Conservation (phyloP, 2,329 filamentous ascomycete species). For the Cercospora sp. region DNA sequence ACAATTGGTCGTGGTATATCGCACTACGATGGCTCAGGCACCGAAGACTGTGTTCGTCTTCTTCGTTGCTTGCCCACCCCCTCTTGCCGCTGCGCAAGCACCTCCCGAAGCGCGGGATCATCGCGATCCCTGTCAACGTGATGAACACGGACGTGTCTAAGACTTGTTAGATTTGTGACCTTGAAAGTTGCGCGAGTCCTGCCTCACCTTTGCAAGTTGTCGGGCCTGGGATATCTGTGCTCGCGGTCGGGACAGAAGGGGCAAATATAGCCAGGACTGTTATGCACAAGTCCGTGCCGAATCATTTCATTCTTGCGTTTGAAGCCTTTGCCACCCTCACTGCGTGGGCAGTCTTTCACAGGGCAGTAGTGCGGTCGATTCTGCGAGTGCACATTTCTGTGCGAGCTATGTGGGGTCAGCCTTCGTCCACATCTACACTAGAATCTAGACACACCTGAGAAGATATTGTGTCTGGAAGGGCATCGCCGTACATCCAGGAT, state of each 20-base stretch:
- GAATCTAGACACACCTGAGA: slow-evolving; percentile 57
- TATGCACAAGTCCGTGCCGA: slow-evolving; percentile 82
- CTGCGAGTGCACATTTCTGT: slow-evolving; percentile 68
- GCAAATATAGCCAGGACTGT: slow-evolving; percentile 92
- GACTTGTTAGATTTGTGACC: slow-evolving; percentile 2
- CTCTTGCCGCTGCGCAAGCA: slow-evolving; percentile 81
- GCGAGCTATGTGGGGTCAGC: slow-evolving; percentile 55
- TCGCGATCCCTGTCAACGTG: slow-evolving; percentile 89
- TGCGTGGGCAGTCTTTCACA: slow-evolving; percentile 58
- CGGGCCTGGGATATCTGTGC: slow-evolving; percentile 90
- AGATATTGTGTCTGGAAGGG: slow-evolving; percentile 78
- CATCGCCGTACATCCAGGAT: slow-evolving; percentile 65
- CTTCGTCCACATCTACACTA: not conserved
- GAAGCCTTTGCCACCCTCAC: slow-evolving; percentile 65
- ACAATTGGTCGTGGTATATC: not conserved
- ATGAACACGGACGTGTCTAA: slow-evolving; percentile 89
- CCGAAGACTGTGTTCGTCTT: slow-evolving; percentile 52
- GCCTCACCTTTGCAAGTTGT: slow-evolving; percentile 86
- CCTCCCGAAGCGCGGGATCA: slow-evolving; percentile 75
- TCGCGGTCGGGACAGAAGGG: slow-evolving; percentile 93
- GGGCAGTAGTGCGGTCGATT: slow-evolving; percentile 65
- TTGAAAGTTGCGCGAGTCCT: not conserved
- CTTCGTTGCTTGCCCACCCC: slow-evolving; percentile 77
- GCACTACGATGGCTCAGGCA: not conserved
- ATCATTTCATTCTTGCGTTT: slow-evolving; percentile 72